Evolutionary conservation across 2,329 filamentous ascomycete species (phyloP), one percentile per base, ranked within the genome.

Genomic region (Colletotrichum plurivorum): DNA sequence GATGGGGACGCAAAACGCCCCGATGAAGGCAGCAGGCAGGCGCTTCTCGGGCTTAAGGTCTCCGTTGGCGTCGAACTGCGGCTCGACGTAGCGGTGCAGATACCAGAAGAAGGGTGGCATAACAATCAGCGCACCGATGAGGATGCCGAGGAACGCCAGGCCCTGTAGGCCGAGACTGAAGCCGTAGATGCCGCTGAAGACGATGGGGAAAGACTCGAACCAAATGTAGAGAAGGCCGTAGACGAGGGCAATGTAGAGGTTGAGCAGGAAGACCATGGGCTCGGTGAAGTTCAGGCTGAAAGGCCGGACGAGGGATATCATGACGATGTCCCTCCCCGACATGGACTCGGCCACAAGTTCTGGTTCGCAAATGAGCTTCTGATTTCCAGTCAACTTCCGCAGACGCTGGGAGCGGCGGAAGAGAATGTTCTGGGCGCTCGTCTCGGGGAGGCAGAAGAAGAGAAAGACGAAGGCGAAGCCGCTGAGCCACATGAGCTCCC

Each of bases 1-100:
- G 69, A 91, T 81, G 7, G 91, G 90, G 20, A 93, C 90, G 4
- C 93, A 80, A 59, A 91, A 81, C 0, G 86, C 89, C 22, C 92
- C 92, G 27, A 69, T 16, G 12, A 75, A 58, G 0, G 65, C 73
- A 1, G 73, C 72, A 12, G 71, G 67, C 0, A 75, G 67, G 2
- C 72, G 69, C 5, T 69, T 70, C 41, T 75, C 73, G 1, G 71
- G 68, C 7, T 70, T 66, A 5, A 70, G 39, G 3, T 63, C 59
- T 8, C 70, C 72, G n/a, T 71, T 64, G 4, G 64, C 62, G 39
- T 71, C 60, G 16, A 74, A 61, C 10, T 73, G 61, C 6, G 57
- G 56, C 55, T 71, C 73, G n/a, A 63, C 36, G 25, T 71, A 70
- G 5, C 31, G 62, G 58, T 70, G 67, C 5, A 51, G 10, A n/a